Base-by-base conservation (phyloP, 2,329 filamentous ascomycete species). In the Fusarium sp. region DNA sequence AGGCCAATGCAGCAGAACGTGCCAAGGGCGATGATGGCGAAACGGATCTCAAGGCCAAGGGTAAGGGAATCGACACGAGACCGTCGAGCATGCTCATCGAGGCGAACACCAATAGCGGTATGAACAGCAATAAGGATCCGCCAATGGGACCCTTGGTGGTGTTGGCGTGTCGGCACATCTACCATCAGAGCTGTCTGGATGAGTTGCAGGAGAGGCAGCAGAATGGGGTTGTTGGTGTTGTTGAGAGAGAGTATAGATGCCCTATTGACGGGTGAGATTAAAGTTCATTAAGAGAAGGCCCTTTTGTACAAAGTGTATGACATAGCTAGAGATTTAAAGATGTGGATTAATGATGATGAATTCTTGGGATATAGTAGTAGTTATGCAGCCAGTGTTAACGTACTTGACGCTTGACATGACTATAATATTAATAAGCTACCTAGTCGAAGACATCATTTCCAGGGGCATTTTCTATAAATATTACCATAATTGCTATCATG, bases 81-180 rank as follows among this genome's bases (percentile, higher is more conserved):
- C 73, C 85, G 42, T 78, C 81, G 48, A 84, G 81, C 71, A 80
- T 82, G 80, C 63, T 70, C 67, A 76, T 76, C 54, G 76, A 77
- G 73, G 77, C 77, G 70, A 71, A 71, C 12, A 70, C 66, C 29
- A 63, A 38, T 11, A 68, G 54, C 18, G 44, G 33, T 16, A 60
- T 55, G 33, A 50, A 39, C 8, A 60, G 57, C 16, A 65, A 66
- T 42, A 78, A 75, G 64, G 78, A 86, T 64, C 86, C 85, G 47
- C 80, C 85, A n/a, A 83, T 91, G 20, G 91, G 89, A 11, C 85
- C 89, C 42, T 77, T 93, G 53, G 88, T 92, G 12, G 86, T 93
- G 48, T 80, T 93, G 72, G 90, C 90, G 23, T 93, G 91, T 76
- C 84, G 90, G 57, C 91, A 93, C 77, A 87, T 92, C 20, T 92